phyloP scores from a whole-genome alignment of 163 green algal species.

The Chlorella variabilis region DNA sequence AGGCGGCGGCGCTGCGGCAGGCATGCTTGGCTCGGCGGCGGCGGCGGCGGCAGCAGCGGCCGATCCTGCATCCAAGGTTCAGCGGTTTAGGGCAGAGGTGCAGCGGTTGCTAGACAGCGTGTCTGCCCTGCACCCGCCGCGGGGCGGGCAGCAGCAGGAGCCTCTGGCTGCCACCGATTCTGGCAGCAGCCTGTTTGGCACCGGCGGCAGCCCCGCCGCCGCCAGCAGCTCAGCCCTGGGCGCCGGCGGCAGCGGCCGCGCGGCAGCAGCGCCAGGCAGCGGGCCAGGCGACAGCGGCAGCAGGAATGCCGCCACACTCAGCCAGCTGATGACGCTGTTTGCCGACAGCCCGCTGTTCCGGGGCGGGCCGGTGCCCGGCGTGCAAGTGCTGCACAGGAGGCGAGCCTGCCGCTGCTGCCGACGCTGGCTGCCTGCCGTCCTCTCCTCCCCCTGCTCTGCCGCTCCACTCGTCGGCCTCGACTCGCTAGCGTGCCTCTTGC shows the following conservation, averaged over 20 bases:
- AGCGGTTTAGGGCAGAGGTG: background rate
- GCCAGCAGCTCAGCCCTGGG: too few species aligned
- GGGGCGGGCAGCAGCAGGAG: background rate
- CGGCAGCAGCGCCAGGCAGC: background rate
- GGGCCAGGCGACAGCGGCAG: background rate
- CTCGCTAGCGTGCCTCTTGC: background rate
- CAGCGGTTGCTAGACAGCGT: background rate
- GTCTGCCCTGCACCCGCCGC: too few species aligned
- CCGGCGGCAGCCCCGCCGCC: too few species aligned
- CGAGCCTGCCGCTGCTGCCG: background rate
- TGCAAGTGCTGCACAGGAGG: conserved; percentile 37
- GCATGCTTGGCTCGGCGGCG: background rate
- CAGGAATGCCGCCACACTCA: background rate
- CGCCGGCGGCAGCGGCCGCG: too few species aligned
- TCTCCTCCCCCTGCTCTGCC: too few species aligned
- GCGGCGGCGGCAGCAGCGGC: background rate
- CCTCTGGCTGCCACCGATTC: background rate
- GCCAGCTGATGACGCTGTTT: conserved; percentile 13
- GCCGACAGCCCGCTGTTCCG: conserved; percentile 23
- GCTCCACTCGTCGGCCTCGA: background rate
- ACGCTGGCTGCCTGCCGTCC: background rate
- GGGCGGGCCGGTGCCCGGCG: conserved; percentile 8
- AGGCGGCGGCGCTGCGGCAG: background rate
- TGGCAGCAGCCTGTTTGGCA: background rate
- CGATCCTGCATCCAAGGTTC: background rate